Conservation (phyloP, 495 filamentous ascomycete species). For the Aspergillus cristatus region DNA sequence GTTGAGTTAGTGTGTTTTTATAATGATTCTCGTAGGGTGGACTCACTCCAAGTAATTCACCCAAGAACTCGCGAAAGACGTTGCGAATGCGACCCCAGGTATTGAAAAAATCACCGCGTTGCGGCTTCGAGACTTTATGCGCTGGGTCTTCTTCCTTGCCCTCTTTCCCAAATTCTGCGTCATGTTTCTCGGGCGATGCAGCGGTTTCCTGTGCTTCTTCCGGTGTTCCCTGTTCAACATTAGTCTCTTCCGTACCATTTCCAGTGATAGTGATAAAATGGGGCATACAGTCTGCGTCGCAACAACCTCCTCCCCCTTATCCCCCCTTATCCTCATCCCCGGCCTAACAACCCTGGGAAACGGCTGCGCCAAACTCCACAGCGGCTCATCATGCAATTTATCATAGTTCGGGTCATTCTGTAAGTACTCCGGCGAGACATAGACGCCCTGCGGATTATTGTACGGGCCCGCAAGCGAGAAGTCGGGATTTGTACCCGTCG, state of each 20-base stretch:
- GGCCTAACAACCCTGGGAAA: slow-evolving; percentile 22
- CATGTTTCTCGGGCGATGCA: not conserved
- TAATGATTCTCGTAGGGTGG: too few species aligned
- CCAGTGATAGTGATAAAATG: too few species aligned
- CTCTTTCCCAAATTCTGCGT: too few species aligned
- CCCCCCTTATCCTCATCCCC: slow-evolving; percentile 11
- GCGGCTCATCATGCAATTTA: slow-evolving; percentile 8
- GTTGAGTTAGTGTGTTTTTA: not conserved
- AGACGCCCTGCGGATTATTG: slow-evolving; percentile 6
- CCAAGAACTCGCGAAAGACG: slow-evolving; percentile 12
- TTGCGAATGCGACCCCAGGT: slow-evolving; percentile 13
- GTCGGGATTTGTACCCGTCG: too few species aligned
- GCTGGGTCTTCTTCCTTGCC: not conserved
- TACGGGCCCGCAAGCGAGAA: too few species aligned
- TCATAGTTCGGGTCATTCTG: slow-evolving; percentile 15
- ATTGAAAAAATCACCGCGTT: slow-evolving; percentile 11
- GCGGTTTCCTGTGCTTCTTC: not conserved
- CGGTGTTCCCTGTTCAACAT: not conserved
- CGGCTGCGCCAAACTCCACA: slow-evolving; percentile 23
- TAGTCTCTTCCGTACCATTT: too few species aligned
- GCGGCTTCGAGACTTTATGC: slow-evolving; percentile 1
- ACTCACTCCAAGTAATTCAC: slow-evolving; percentile 21
- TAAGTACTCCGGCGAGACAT: slow-evolving; percentile 15
- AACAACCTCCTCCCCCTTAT: slow-evolving; percentile 6
- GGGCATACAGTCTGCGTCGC: slow-evolving; percentile 4